Evolutionary conservation across 1,284 basidiomycete genomes (phyloP), one percentile per base, ranked within the genome.

Genomic region (Fomitopsis schrenkii): DNA sequence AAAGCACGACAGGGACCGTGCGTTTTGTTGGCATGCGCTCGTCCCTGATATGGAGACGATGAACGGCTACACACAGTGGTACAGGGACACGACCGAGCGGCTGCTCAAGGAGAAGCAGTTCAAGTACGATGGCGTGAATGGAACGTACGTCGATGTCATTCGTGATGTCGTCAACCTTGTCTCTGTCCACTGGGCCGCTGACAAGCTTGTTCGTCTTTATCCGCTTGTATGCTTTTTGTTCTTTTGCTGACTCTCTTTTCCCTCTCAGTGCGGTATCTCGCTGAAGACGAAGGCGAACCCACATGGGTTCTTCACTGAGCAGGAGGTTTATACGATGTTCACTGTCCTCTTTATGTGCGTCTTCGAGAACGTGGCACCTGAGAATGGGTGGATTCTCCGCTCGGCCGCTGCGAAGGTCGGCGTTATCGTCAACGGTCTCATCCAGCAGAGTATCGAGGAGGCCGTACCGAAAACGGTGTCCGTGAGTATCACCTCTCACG

Each of bases 101-200:
- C 72, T 83, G 33, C 75, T 84, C 61, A 67, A 71, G 41, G 66
- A 72, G 17, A 77, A 79, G 58, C 73, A 78, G 15, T 69, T 78
- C 44, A 62, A 59, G 54, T 69, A 76, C 52, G 71, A 74, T 33
- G 78, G 75, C 38, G 65, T 72, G 14, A 45, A 64, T 5, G 72
- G 69, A n/a, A 75, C 71, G 44, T 79, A 77, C 60, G 70, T 94
- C 45, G 89, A 95, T 70, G 78, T 94, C 57, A 83, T 93, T n/a
- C 79, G 80, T 54, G 86, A 93, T 66, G 88, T 93, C 28, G 80
- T 89, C 71, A 90, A 91, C 67, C 72, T 83, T 40, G 68, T 87
- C 45, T 86, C 90, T 0, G 75, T 14, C 9, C 38, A 40, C 14
- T 90, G 87, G 86, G 78, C 88, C 30, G 80, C 84, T 3, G 77